Conservation (phyloP, 2,329 filamentous ascomycete species). For the Aspergillus awamori region DNA sequence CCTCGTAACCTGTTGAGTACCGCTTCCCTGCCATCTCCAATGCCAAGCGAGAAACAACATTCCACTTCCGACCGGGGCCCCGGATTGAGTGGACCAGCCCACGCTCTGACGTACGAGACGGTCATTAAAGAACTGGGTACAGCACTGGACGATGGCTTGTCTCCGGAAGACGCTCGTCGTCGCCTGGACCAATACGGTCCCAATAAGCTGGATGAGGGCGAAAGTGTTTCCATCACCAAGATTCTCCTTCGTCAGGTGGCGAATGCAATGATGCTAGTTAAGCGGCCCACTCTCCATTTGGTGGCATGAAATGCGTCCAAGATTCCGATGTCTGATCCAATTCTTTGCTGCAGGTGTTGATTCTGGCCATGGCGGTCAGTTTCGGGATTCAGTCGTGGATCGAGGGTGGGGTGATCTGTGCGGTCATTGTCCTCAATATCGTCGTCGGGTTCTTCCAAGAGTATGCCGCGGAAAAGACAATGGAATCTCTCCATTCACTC, state of each 20-base stretch:
- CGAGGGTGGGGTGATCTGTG: slow-evolving; percentile 62
- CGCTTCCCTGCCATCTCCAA: no score
- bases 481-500: slow-evolving; percentile 60
- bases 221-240: slow-evolving; percentile 69
- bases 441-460: slow-evolving; percentile 64
- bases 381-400: slow-evolving; percentile 61
- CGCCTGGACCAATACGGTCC: slow-evolving; percentile 41
- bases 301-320: background rate
- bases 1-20: no score
- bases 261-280: slow-evolving; percentile 69
- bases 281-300: slow-evolving; percentile 17
- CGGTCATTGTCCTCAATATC: slow-evolving; percentile 62
- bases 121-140: no score
- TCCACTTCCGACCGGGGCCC: no score
- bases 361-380: slow-evolving; percentile 71
- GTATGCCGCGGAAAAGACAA: slow-evolving; percentile 64
- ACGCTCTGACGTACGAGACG: no score
- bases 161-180: no score
- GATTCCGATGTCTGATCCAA: background rate
- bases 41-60: no score
- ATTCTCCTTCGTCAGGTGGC: slow-evolving; percentile 68
- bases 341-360: slow-evolving; percentile 61
- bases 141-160: no score
- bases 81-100: no score
- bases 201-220: slow-evolving; percentile 67